phyloP scores from a whole-genome alignment of 805 yeast species.

The Teunomyces funiuensis region DNA sequence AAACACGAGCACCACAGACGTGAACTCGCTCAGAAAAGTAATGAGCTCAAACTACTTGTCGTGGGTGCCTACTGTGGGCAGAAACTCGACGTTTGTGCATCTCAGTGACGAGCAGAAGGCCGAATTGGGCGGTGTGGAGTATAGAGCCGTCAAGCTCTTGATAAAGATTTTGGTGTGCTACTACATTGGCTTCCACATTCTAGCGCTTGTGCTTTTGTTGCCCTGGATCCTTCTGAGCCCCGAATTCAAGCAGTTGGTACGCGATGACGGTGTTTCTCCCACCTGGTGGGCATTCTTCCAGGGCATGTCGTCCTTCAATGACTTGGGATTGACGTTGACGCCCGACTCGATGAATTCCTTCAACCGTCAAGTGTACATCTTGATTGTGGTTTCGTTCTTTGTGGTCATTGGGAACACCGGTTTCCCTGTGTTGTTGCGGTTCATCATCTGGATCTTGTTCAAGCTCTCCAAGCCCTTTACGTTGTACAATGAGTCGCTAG shows the following conservation, averaged over 20 bases:
- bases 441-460: slow-evolving; percentile 77
- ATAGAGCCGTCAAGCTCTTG: slow-evolving; percentile 79
- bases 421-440: slow-evolving; percentile 80
- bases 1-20: slow-evolving; percentile 10
- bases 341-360: slow-evolving; percentile 78
- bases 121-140: slow-evolving; percentile 97
- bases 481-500: slow-evolving; percentile 68
- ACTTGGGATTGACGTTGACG: slow-evolving; percentile 79
- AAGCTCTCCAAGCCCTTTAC: slow-evolving; percentile 67
- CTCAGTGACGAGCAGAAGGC: slow-evolving; percentile 81
- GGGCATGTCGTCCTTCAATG: slow-evolving; percentile 76
- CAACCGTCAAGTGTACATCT: slow-evolving; percentile 59
- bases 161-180: slow-evolving; percentile 63
- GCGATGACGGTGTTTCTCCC: slow-evolving; percentile 62
- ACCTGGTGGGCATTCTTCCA: slow-evolving; percentile 95
- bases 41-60: slow-evolving; percentile 73
- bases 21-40: slow-evolving; percentile 16
- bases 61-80: slow-evolving; percentile 87
- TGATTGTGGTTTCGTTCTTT: slow-evolving; percentile 64
- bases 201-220: slow-evolving; percentile 52
- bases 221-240: slow-evolving; percentile 52
- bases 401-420: slow-evolving; percentile 94
- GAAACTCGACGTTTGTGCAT: slow-evolving; percentile 88
- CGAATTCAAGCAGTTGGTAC: slow-evolving; percentile 44
- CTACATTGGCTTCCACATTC: slow-evolving; percentile 73